Evolutionary conservation across 2,329 filamentous ascomycete genomes (phyloP).

Genomic region (Verticillium nonalfalfae): DNA sequence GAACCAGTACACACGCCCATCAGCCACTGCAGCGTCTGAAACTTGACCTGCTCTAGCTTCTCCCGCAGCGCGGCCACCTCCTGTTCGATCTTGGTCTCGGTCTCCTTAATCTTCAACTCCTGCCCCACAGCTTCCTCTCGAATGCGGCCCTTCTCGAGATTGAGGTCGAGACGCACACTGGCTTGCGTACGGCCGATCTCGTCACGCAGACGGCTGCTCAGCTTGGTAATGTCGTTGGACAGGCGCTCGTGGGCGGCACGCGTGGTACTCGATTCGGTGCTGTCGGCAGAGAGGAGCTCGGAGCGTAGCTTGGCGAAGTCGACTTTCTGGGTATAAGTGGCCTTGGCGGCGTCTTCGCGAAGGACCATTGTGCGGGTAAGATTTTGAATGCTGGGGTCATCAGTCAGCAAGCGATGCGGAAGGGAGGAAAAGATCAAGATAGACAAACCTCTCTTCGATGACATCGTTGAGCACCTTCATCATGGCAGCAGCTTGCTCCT

Average conservation of each 20-base stretch:
- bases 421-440: background rate
- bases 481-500: slow-evolving; percentile 94
- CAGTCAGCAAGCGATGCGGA: background rate
- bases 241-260: slow-evolving; percentile 85
- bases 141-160: slow-evolving; percentile 94
- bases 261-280: slow-evolving; percentile 83
- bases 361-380: slow-evolving; percentile 96
- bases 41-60: slow-evolving; percentile 95
- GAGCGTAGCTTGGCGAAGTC: slow-evolving; percentile 97
- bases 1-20: slow-evolving; percentile 76
- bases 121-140: slow-evolving; percentile 93
- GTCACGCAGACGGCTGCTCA: slow-evolving; percentile 82
- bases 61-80: slow-evolving; percentile 87
- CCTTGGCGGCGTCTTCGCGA: slow-evolving; percentile 83
- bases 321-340: slow-evolving; percentile 81
- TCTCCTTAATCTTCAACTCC: slow-evolving; percentile 98
- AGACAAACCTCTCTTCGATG: slow-evolving; percentile 76
- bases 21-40: slow-evolving; percentile 95
- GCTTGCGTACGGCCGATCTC: slow-evolving; percentile 94
- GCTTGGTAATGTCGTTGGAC: slow-evolving; percentile 89
- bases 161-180: slow-evolving; percentile 84
- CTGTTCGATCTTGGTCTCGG: slow-evolving; percentile 96
- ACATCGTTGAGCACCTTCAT: slow-evolving; percentile 97
- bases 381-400: slow-evolving; percentile 71
- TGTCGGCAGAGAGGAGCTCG: slow-evolving; percentile 87